Evolutionary conservation across 371 early-diverging fungal species (phyloP).

Genomic region (Mortierella sp.): DNA sequence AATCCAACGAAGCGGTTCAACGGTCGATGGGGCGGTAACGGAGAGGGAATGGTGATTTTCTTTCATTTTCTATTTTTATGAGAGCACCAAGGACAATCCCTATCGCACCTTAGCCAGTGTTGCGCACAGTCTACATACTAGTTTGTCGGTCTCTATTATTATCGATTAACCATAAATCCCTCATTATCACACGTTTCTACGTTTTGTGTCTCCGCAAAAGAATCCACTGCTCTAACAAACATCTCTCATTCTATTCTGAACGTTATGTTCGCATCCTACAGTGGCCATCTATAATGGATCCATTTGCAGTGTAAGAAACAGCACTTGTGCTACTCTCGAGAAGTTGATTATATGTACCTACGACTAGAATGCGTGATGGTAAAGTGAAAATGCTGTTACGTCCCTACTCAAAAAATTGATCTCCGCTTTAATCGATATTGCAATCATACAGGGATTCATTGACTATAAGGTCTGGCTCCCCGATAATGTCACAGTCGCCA

Average conservation of each 20-base stretch:
- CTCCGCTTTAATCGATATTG: background rate
- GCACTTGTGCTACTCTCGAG: background rate
- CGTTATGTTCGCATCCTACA: slow-evolving; percentile 1
- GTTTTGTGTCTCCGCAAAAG: background rate
- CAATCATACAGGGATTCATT: slow-evolving; percentile 31
- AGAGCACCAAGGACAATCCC: no score
- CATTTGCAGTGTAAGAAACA: slow-evolving; percentile 38
- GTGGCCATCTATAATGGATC: slow-evolving; percentile 49
- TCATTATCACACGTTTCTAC: no score
- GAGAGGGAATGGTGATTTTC: no score
- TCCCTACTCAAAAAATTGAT: background rate
- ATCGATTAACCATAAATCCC: no score
- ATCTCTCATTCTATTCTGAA: background rate
- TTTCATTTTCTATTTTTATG: no score
- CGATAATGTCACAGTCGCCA: slow-evolving; percentile 14
- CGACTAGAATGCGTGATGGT: background rate
- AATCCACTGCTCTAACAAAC: background rate
- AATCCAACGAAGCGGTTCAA: no score
- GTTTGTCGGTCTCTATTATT: background rate
- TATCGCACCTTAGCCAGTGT: background rate
- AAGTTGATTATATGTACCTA: background rate
- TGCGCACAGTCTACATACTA: background rate
- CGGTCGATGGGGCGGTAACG: no score
- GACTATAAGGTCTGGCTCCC: slow-evolving; percentile 51
- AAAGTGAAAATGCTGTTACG: background rate